Base-by-base conservation (phyloP, 2,329 filamentous ascomycete species). In the Mariannaea elegans region DNA sequence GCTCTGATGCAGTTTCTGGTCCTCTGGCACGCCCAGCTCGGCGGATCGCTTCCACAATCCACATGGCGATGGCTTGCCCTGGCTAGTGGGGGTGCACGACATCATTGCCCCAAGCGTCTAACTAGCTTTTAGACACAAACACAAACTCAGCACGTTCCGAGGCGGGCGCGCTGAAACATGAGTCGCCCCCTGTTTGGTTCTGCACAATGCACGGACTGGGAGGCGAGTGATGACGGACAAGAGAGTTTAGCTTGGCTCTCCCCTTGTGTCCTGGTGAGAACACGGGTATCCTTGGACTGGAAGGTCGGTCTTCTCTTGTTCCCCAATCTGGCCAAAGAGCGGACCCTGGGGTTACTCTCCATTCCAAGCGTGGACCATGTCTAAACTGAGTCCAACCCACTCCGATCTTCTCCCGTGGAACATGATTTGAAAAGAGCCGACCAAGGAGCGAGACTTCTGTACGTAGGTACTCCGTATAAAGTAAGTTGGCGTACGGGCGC, bases 141-240 rank as follows among this genome's bases (percentile, higher is more conserved):
- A 55, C 49, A 42, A 61, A 45, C 63, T 39, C 48, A 61, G 59
- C 59, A 65, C 57, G 57, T 65, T 66, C 58, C 64, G 62, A 49
- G 44, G 64, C 58, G 61, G 59, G 58, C 66, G 68, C 67, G 67
- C 68, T 71, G 68, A 71, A 71, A 71, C 68, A 67, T 70, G 68
- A 71, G 68, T 71, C 65, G 64, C 65, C 68, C 62, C 66, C 68
- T 71, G 68, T 62, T 50, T 64, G 64, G 65, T 56, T 10, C 18
- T 24, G 12, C 39, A 21, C 54, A 36, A 63, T 58, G 64, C 68
- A 64, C 63, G 48, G 62, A 58, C 62, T 14, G 27, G 34, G 50
- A 38, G 39, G 32, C 41, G 14, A 51, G 41, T 52, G 54, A 56
- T 44, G 51, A 56, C 24, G 29, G 50, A 48, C 44, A 48, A 38